A percentile compares a stretch with the other conserved stretches of the same genome.
Evolutionary conservation across 1,284 basidiomycete genomes (phyloP).

Genomic region (Irpex lacteus): DNA sequence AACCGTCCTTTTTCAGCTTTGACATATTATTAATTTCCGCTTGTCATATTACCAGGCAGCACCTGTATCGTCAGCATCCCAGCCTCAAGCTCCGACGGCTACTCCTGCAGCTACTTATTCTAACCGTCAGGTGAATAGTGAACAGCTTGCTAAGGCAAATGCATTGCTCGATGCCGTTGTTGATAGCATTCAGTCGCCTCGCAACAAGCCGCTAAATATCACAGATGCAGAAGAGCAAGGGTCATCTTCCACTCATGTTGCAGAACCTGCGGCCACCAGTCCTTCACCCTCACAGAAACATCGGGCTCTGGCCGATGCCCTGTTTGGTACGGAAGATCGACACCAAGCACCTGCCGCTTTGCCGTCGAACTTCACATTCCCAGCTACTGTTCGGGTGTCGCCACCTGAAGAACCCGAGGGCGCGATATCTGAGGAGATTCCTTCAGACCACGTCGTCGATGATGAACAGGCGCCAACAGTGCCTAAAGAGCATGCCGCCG

Average conservation of each 20-base stretch:
- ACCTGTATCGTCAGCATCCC: conserved; percentile 25
- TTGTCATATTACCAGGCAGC: conserved; percentile 53
- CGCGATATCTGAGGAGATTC: not conserved
- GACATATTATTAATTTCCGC: not conserved
- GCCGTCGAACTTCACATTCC: not conserved
- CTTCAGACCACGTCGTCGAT: conserved; percentile 1
- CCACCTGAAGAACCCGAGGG: not conserved
- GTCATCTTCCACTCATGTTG: conserved; percentile 19
- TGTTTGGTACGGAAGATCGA: conserved; percentile 58
- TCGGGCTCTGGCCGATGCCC: conserved; percentile 65
- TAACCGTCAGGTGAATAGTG: conserved; percentile 22
- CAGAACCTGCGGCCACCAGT: conserved; percentile 31
- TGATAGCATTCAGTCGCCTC: conserved; percentile 56
- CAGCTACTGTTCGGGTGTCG: not conserved
- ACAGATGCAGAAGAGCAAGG: conserved; percentile 24
- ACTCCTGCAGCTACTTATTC: conserved; percentile 11
- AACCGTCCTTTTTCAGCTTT: conserved; percentile 4
- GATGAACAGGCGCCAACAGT: not conserved
- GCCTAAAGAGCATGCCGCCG: conserved; percentile 2
- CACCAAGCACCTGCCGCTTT: conserved; percentile 27
- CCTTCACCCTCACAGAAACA: conserved; percentile 59
- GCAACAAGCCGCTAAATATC: conserved; percentile 27
- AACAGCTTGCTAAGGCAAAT: conserved; percentile 50
- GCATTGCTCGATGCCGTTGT: conserved; percentile 68
- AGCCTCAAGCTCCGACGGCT: conserved; percentile 23